A percentile compares a stretch with the other conserved stretches of the same genome.
phyloP scores from a whole-genome alignment of 1,284 basidiomycete species.

The Ganoderma lucidum region DNA sequence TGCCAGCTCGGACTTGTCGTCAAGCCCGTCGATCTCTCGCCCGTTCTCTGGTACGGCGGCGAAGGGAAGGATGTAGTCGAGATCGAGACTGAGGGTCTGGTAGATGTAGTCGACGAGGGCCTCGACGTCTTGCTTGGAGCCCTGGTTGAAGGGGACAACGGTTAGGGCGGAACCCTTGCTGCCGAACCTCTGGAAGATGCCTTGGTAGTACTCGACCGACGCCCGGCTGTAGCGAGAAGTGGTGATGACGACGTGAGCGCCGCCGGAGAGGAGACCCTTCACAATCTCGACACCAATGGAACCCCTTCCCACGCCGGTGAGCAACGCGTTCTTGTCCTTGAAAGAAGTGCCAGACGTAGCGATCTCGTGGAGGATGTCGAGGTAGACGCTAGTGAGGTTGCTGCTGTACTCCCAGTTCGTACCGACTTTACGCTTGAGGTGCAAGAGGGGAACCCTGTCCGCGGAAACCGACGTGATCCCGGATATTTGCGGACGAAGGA shows the following conservation, averaged over 20 bases:
- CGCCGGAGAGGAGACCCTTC: constrained; percentile 95
- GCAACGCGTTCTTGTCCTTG: constrained; percentile 97
- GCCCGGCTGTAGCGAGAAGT: constrained; percentile 95
- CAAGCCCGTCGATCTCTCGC: constrained; percentile 95
- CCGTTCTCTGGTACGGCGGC: constrained; percentile 99
- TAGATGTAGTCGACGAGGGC: constrained; percentile 99
- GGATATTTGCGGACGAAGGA: constrained; percentile 89
- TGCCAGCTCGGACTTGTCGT: constrained; percentile 97
- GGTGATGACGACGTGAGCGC: constrained; percentile 96
- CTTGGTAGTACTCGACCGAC: constrained; percentile 98
- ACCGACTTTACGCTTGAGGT: constrained; percentile 98
- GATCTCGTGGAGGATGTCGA: constrained; percentile 97
- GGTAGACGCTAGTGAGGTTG: constrained; percentile 95
- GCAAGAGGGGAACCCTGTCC: constrained; percentile 93
- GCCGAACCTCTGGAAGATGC: constrained; percentile 95
- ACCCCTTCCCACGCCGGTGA: constrained; percentile 97
- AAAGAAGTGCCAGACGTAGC: constrained; percentile 98
- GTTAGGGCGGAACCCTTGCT: constrained; percentile 95
- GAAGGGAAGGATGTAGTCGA: constrained; percentile 98
- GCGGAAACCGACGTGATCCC: constrained; percentile 82
- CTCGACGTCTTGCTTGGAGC: constrained; percentile 97
- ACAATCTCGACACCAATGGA: constrained; percentile 98
- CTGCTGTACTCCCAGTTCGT: constrained; percentile 96
- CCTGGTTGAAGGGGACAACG: constrained; percentile 99
- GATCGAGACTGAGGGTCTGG: constrained; percentile 91